phyloP scores from a whole-genome alignment of 176 grass and related monocot genomes.

The Aegilops sharonensis region DNA sequence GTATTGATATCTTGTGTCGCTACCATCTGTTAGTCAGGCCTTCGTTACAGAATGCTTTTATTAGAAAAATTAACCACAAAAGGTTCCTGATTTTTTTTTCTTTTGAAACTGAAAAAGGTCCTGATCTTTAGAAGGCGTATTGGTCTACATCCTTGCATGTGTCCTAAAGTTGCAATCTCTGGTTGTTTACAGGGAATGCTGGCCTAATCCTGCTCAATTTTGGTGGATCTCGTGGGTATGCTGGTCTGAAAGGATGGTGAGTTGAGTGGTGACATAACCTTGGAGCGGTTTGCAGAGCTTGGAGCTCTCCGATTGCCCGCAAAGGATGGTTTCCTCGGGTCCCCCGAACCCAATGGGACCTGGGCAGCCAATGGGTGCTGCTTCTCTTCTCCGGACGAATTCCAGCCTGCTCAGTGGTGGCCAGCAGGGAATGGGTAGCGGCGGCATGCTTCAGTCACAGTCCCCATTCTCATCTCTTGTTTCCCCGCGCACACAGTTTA shows the following conservation, averaged over 20 bases:
- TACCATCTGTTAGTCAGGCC: background rate
- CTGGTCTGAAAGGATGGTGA: conserved; percentile 2
- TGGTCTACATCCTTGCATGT: conserved; percentile 15
- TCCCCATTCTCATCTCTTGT: conserved; percentile 79
- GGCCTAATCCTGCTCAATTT: background rate
- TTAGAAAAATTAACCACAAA: background rate
- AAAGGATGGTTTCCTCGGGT: conserved; percentile 84
- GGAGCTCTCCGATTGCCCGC: background rate
- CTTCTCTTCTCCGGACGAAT: conserved; percentile 72
- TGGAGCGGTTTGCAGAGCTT: conserved; percentile 6
- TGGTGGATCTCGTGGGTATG: conserved; percentile 31
- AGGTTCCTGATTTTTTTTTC: background rate
- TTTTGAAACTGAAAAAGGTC: background rate
- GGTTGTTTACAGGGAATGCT: conserved; percentile 28
- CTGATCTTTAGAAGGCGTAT: background rate
- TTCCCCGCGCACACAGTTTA: conserved; percentile 67
- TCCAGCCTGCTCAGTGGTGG: conserved; percentile 67
- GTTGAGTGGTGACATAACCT: conserved; percentile 18
- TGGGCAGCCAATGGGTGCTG: conserved; percentile 50
- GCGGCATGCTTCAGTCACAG: conserved; percentile 51
- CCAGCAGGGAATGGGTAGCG: conserved; percentile 41
- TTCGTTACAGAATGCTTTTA: background rate
- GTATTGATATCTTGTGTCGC: background rate
- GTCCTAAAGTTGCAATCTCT: conserved; percentile 20
- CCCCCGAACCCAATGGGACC: conserved; percentile 75